Evolutionary conservation across 1,139 yeast genomes (phyloP).

Genomic region (Arxiozyma bovina): DNA sequence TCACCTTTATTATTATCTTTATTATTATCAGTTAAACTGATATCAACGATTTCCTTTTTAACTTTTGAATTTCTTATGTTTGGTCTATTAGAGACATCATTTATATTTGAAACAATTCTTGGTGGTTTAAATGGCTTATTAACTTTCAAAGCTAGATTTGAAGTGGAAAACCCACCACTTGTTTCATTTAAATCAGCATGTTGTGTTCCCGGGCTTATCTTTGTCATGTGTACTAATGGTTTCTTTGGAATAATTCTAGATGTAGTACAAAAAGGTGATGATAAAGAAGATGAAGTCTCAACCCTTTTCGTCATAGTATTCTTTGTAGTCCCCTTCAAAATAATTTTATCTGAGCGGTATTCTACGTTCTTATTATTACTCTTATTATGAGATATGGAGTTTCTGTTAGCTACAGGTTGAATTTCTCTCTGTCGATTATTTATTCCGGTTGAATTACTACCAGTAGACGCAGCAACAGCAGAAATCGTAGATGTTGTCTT

Average conservation of each 20-base stretch:
- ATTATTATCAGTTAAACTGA: neutral
- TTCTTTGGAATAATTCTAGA: neutral
- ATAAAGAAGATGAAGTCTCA: neutral
- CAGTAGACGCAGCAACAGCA: neutral
- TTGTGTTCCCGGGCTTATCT: neutral
- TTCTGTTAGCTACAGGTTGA: neutral
- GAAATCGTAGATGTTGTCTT: slow-evolving; percentile 1
- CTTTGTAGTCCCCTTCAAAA: neutral
- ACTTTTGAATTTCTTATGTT: slow-evolving; percentile 7
- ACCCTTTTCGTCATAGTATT: neutral
- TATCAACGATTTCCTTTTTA: neutral
- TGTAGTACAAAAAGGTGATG: neutral
- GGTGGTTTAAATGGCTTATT: slow-evolving; percentile 27
- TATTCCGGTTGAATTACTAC: neutral
- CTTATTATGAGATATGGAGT: neutral
- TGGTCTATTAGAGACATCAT: slow-evolving; percentile 9
- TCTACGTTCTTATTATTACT: neutral
- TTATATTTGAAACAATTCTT: slow-evolving; percentile 4
- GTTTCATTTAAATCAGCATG: neutral
- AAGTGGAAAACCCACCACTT: slow-evolving; percentile 4
- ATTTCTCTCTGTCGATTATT: neutral
- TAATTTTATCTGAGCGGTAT: neutral
- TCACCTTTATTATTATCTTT: too few relatives aligned
- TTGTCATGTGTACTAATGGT: neutral
- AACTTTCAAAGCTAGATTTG: slow-evolving; percentile 18